phyloP scores from a whole-genome alignment of 768 basidiomycete species.

The Hemileccinum rubropunctum region DNA sequence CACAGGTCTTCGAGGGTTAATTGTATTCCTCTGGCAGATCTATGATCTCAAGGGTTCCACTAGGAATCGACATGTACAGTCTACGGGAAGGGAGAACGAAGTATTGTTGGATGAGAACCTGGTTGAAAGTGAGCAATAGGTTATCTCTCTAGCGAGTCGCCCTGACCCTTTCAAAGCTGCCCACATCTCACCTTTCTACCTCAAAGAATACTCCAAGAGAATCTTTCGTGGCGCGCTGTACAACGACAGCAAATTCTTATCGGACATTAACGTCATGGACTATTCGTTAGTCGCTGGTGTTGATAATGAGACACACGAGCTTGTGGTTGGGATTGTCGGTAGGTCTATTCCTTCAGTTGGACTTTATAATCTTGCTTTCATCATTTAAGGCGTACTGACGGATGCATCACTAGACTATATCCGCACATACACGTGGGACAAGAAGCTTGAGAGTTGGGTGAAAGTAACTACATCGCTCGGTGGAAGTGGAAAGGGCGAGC shows the following conservation, averaged over 20 bases:
- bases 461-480: slow-evolving; percentile 93
- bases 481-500: slow-evolving; percentile 79
- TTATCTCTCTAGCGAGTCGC: background rate
- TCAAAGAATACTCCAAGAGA: slow-evolving; percentile 95
- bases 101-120: slow-evolving; percentile 97
- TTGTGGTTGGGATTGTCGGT: slow-evolving; percentile 98
- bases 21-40: slow-evolving; percentile 49
- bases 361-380: no score
- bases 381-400: slow-evolving; percentile 7
- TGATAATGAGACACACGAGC: slow-evolving; percentile 82
- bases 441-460: slow-evolving; percentile 97
- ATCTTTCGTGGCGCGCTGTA: slow-evolving; percentile 86
- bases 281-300: slow-evolving; percentile 96
- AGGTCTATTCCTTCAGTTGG: slow-evolving; percentile 31
- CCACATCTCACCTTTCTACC: slow-evolving; percentile 84
- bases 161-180: slow-evolving; percentile 51
- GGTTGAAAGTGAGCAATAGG: slow-evolving; percentile 64
- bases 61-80: slow-evolving; percentile 88
- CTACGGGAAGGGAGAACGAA: slow-evolving; percentile 87
- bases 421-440: slow-evolving; percentile 97
- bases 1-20: background rate
- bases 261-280: slow-evolving; percentile 95
- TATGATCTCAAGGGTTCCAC: slow-evolving; percentile 98
- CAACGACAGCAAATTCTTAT: slow-evolving; percentile 94
- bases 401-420: slow-evolving; percentile 67